Evolutionary conservation across 345 rosid species (phyloP), one percentile per base, ranked within the genome.

Genomic region (Murraya paniculata): DNA sequence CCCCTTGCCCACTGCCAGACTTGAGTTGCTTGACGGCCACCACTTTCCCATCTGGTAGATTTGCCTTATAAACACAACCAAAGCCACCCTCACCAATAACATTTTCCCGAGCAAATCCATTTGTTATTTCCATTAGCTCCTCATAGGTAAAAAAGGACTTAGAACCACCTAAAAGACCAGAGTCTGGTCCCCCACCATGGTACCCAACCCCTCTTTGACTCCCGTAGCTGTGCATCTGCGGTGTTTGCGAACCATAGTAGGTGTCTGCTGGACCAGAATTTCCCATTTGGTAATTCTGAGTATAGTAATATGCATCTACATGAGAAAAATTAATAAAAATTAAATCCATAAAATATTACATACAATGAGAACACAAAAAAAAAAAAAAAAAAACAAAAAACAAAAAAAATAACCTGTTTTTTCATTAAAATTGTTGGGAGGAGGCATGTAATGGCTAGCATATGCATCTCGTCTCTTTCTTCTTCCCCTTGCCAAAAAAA

Each of bases 1-100:
- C 99, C 27, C 99, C 99, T 84, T 96, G 98, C 68, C 98, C 97
- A n/a, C 99, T 88, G 30, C 97, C 99, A 2, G 84, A 89, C 86
- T 91, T 97, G 77, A 97, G 95, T 84, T 97, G 99, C 85, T 97
- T 97, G 25, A 97, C 94, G 2, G 98, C 98, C 27, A 94, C 97
- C 31, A 74, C 38, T 73, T 71, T 91, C 22, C 98, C 94, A 30
- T 90, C 92, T 0, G 84, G 71, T 62, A 84, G 25, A 75, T 71
- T 74, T 72, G 98, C 99, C 84, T 90, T 87, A 74, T 81, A 94
- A 57, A 97, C 98, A 72, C 91, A 90, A 14, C 99, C 99, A 13
- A 97, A 97, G 1, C 98, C 99, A 68, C 98, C 99, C 86, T 97
- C 98, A 31, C 99, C 98, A 24, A 93, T 85, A 41, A 97, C 85